Conservation (phyloP, 2,329 filamentous ascomycete species). For the Cytospora piceae region DNA sequence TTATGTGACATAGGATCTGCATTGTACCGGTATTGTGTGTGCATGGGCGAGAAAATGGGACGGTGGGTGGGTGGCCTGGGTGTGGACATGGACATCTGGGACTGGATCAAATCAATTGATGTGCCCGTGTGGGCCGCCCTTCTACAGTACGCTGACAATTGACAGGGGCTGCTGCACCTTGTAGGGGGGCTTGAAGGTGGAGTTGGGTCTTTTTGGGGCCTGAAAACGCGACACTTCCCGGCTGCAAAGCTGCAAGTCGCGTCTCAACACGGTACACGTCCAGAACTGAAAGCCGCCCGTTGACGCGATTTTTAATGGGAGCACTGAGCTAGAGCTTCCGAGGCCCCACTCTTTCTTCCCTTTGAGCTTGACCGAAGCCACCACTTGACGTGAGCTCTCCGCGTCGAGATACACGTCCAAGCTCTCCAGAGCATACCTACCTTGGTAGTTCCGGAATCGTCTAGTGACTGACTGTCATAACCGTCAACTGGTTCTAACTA, state of each 20-base stretch:
- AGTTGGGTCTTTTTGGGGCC: not conserved
- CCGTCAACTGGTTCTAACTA: not conserved
- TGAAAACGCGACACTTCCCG: not conserved
- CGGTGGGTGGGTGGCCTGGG: no score
- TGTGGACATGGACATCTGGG: no score
- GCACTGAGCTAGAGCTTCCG: not conserved
- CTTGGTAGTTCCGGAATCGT: no score
- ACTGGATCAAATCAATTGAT: no score
- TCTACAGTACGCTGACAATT: no score
- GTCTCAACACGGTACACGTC: not conserved
- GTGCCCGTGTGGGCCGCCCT: no score
- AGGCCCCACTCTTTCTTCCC: not conserved
- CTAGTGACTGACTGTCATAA: no score
- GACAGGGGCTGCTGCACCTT: not conserved
- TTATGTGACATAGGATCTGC: not conserved
- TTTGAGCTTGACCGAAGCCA: not conserved
- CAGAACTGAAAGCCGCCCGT: not conserved
- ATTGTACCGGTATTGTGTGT: not conserved
- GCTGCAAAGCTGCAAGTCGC: not conserved
- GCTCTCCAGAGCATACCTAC: not conserved
- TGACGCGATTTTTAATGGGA: slow-evolving; percentile 2
- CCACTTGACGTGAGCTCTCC: not conserved
- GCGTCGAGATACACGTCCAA: not conserved
- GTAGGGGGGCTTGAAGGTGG: not conserved
- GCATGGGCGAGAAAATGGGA: no score